Evolutionary conservation across 2,329 filamentous ascomycete genomes (phyloP), one percentile per base, ranked within the genome.

Genomic region (Stachybotrys elegans): DNA sequence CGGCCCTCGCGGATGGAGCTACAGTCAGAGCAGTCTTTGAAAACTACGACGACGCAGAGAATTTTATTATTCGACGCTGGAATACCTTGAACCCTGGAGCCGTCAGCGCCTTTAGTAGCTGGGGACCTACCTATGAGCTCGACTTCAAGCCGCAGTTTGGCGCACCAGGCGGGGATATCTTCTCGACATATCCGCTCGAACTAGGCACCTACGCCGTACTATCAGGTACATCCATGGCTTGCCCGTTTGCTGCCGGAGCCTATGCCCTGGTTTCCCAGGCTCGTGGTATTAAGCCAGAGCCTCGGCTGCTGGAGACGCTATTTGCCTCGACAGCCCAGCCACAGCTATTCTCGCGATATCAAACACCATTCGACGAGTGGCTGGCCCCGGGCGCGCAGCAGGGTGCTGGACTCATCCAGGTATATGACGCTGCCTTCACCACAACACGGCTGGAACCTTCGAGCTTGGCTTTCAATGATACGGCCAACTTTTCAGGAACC

Each of bases 381-480:
- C 57, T 71, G 2, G 70, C 70, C 3, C 71, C 76, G 1, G 70
- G 76, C 8, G 54, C 68, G 6, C 75, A 80, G 55, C 72, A 78
- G 51, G 71, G 70, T 29, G 64, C 56, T 37, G 71, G 70, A 4
- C 58, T 79, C 20, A 55, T 72, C 14, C 45, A 47, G 36, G 45
- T 9, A 51, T 73, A 17, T 61, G 71, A 77, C 41, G 73, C 75
- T 12, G 71, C 76, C n/a, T 68, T 72, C 51, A 60, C 70, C n/a
- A 73, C 66, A 3, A 72, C 70, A 3, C 53, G 72, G 19, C 64
- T 80, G 19, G 71, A 69, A 56, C 67, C 65, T 20, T 72, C 71
- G 31, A 75, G 69, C 56, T 62, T 81, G 16, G 68, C 72, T 4
- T 78, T 79, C 64, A 80, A 81, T 55, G 78, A 81, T 55, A 77